Conservation (phyloP, 371 early-diverging fungal genomes). For the Chytridium lagenaria region DNA sequence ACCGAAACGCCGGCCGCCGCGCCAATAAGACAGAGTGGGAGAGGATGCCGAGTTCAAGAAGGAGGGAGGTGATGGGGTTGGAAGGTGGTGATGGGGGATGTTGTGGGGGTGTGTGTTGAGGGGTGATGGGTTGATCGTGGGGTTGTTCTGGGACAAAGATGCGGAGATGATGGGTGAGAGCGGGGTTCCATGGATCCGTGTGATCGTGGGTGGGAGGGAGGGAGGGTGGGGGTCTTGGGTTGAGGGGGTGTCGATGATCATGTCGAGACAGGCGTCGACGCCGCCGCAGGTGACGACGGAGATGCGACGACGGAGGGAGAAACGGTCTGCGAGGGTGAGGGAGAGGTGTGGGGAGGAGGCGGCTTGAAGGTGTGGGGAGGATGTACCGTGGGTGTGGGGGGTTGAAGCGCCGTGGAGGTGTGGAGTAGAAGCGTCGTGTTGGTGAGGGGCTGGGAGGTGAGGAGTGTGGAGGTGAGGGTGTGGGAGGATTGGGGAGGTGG, state of each 20-base stretch:
- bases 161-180: too few species aligned
- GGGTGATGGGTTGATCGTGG: not conserved
- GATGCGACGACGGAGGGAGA: too few species aligned
- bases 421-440: not conserved
- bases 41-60: constrained; percentile 39
- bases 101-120: not conserved
- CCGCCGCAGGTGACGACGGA: too few species aligned
- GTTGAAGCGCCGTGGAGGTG: not conserved
- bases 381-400: not conserved
- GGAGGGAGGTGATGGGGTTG: constrained; percentile 6
- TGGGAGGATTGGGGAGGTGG: too few species aligned
- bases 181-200: too few species aligned
- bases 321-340: too few species aligned
- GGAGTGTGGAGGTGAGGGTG: not conserved
- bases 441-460: not conserved
- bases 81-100: not conserved
- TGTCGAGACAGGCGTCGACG: too few species aligned
- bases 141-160: too few species aligned
- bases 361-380: not conserved
- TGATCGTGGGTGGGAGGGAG: too few species aligned
- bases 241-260: too few species aligned
- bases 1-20: constrained; percentile 69
- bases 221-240: too few species aligned
- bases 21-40: constrained; percentile 79
- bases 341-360: not conserved